Conservation (phyloP, 768 basidiomycete genomes). For the Neoboletus brunneissimus region DNA sequence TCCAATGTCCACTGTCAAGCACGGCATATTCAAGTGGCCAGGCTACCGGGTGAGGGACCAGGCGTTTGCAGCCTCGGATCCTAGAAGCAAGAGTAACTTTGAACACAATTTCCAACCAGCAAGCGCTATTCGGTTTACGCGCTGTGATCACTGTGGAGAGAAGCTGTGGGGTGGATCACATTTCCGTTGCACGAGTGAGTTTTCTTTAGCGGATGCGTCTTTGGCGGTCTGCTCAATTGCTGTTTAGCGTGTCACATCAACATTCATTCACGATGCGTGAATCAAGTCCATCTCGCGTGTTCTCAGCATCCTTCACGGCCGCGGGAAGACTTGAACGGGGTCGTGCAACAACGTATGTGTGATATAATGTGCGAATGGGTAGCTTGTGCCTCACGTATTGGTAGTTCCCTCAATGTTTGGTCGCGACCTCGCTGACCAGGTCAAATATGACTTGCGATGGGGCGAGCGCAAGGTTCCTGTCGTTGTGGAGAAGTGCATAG, state of each 20-base stretch:
- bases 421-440: constrained; percentile 82
- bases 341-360: constrained; percentile 20
- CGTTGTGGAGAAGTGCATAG: constrained; percentile 94
- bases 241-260: constrained; percentile 73
- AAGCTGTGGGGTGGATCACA: constrained; percentile 99
- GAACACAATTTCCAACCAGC: constrained; percentile 90
- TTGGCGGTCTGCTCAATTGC: constrained; percentile 1
- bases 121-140: constrained; percentile 82
- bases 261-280: constrained; percentile 84
- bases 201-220: background rate
- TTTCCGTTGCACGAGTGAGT: constrained; percentile 80
- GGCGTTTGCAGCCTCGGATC: constrained; percentile 32
- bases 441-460: constrained; percentile 58
- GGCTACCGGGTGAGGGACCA: constrained; percentile 52
- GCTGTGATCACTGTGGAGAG: constrained; percentile 95
- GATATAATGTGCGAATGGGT: constrained; percentile 6
- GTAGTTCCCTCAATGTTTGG: constrained; percentile 91
- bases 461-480: constrained; percentile 70
- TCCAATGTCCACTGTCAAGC: constrained; percentile 47
- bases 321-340: constrained; percentile 32
- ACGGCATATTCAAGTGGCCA: constrained; percentile 72
- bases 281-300: constrained; percentile 65
- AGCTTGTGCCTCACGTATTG: constrained; percentile 15
- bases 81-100: constrained; percentile 40
- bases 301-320: constrained; percentile 44